Conservation (phyloP, 257 asterid species). For the Solanum chaucha region DNA sequence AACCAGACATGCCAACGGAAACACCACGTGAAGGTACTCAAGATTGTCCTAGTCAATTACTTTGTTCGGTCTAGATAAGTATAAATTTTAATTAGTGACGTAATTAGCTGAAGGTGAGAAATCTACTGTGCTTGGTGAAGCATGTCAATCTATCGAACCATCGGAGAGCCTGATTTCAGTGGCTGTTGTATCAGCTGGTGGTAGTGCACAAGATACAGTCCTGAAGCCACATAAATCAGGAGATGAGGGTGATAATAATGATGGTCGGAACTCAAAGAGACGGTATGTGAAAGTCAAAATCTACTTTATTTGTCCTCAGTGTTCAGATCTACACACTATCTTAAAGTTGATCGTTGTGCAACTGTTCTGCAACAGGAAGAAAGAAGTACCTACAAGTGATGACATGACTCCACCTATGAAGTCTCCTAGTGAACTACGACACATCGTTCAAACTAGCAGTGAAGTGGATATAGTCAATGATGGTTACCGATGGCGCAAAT, state of each 20-base stretch:
- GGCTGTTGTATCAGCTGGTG: conserved; percentile 21
- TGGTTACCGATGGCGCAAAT: conserved; percentile 96
- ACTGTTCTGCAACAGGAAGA: conserved; percentile 51
- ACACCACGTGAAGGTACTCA: conserved; percentile 36
- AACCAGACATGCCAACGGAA: conserved; percentile 15
- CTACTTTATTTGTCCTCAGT: not conserved
- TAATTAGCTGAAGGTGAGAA: conserved; percentile 35
- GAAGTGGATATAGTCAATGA: conserved; percentile 74
- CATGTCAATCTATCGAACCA: conserved; percentile 25
- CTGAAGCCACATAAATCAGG: conserved; percentile 13
- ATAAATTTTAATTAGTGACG: conserved; percentile 5
- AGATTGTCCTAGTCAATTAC: not conserved
- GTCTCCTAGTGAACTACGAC: conserved; percentile 42
- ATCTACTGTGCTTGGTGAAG: conserved; percentile 11
- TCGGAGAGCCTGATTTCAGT: conserved; percentile 15
- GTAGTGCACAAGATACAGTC: conserved; percentile 19
- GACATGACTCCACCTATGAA: conserved; percentile 29
- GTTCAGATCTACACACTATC: not conserved
- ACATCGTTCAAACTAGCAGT: conserved; percentile 68
- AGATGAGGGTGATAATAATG: conserved; percentile 29
- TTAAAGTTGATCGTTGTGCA: not conserved
- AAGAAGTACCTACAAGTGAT: conserved; percentile 23
- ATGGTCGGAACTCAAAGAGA: conserved; percentile 41
- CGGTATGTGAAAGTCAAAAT: conserved; percentile 42
- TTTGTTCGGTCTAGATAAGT: not conserved